A percentile compares a stretch with the other conserved stretches of the same genome.
These are phyloP conservation scores for Jatropha multifida DNA, from an alignment of 441 rosid genomes.

Conservation along the genomic window DNA sequence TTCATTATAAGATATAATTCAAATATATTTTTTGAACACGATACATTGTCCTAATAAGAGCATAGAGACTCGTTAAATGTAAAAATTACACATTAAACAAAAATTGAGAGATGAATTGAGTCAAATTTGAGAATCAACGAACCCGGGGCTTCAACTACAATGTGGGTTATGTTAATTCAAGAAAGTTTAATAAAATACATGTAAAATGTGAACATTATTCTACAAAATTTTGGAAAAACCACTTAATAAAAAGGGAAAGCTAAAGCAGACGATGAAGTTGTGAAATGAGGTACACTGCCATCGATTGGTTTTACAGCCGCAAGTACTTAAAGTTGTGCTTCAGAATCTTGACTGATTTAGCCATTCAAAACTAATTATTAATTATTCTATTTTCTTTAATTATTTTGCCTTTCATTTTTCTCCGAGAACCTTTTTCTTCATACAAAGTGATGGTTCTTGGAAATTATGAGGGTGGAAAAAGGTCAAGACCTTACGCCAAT, in stretches of 20 bases:
- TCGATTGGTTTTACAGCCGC: conserved; percentile 13
- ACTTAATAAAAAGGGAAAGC: not conserved
- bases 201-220: not conserved
- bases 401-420: not conserved
- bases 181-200: no score
- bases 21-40: no score
- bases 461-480: no score
- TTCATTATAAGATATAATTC: no score
- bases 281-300: not conserved
- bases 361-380: not conserved
- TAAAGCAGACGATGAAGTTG: not conserved
- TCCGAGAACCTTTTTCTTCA: not conserved
- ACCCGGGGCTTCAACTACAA: no score
- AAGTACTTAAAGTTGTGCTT: conserved; percentile 6
- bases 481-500: no score
- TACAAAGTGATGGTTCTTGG: not conserved
- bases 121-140: no score
- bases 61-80: no score
- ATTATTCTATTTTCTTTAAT: not conserved
- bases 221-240: not conserved
- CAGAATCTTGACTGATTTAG: conserved; percentile 12
- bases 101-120: no score
- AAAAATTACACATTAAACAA: no score
- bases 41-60: no score
- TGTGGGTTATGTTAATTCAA: no score